Base-by-base conservation (phyloP, 2,329 filamentous ascomycete genomes). In the Nothopassalora personata region DNA sequence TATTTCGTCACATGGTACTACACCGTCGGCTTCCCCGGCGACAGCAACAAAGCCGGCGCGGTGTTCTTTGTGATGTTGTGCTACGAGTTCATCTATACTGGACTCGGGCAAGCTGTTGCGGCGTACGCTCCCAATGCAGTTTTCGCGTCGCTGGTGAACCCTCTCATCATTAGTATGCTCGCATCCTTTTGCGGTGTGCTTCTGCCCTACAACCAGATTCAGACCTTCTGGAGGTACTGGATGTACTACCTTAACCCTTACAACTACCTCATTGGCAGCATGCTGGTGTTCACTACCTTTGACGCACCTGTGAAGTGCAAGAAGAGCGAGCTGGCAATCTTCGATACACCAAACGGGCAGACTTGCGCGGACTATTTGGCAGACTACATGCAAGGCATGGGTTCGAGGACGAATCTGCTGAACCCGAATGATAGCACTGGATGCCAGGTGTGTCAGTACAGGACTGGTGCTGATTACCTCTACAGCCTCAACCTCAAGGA, bases 361-460 rank as follows among this genome's bases (percentile, higher is more conserved):
- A 85, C 84, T 0, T 90, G 87, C 60, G 76, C 69, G 0, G 71
- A 81, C 2, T 90, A 89, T 64, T 74, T 88, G 1, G 60, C 71
- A 0, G 71, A 70, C 0, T 89, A 85, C 63, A 66, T 85, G 51
- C 56, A 73, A 19, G 78, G 77, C 0, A 70, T 77, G 43, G 84
- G 83, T 0, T 67, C 71, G 0, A 62, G 73, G 45, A 74, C 80
- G 58, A 68, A 75, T n/a, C 73, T 89, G 1, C 63, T 82, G 53
- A 89, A 89, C 66, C 84, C 86, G 0, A 77, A 83, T 3, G 84
- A 81, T 0, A 83, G 76, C 0, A 67, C 72, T 0, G 75, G 71
- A 0, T 90, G 87, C 69, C 72, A 72, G 45, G 85, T 89, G 0
- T 90, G 87, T 66, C 76, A 83, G 61, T 89, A 83, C 68, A 72